Base-by-base conservation (phyloP, 2,329 filamentous ascomycete genomes). In the Aureobasidium melanogenum region DNA sequence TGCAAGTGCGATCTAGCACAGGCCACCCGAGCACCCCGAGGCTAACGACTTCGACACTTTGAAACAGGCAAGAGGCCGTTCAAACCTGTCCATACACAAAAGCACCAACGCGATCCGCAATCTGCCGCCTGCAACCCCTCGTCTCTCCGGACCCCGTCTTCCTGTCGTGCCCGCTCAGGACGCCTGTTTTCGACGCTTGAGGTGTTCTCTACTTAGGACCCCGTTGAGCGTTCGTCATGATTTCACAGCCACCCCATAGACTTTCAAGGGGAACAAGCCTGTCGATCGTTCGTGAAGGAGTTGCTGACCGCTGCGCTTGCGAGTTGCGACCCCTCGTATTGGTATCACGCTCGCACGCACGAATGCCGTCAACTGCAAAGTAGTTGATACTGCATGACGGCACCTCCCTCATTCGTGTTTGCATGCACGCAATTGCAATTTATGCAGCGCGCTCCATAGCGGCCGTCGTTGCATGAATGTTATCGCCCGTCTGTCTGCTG, bases 361-460 rank as follows among this genome's bases (percentile, higher is more conserved):
- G 50, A 39, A 39, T 24, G 19, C 38, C 34, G 36, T 41, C 44
- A n/a, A 26, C 41, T 44, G 41, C 48, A 39, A 15, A 52, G 48
- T 22, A 39, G 24, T 54, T 28, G 50, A 54, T 54, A 36, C 36
- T 54, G 50, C 50, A 54, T 50, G 48, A 10, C n/a, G 28, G 52
- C 52, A 56, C 50, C 50, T 54, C 24, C 38, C 52, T 56, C 52
- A 43, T 44, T 39, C 28, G 39, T 55, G 34, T 22, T 39, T 17
- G 19, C 10, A 17, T 43, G 36, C 10, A 17, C 32, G 36, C 14
- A 55, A 32, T 24, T 32, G 26, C 52, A 56, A 56, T 56, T 22
- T 56, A 56, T 56, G 52, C 52, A 56, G 26, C 38, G 52, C 52
- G 52, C 39, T 56, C 34, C 52, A 28, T 54, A 54, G 36, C 38